phyloP scores from a whole-genome alignment of 805 yeast species.

The Martiniozyma abietophila region DNA sequence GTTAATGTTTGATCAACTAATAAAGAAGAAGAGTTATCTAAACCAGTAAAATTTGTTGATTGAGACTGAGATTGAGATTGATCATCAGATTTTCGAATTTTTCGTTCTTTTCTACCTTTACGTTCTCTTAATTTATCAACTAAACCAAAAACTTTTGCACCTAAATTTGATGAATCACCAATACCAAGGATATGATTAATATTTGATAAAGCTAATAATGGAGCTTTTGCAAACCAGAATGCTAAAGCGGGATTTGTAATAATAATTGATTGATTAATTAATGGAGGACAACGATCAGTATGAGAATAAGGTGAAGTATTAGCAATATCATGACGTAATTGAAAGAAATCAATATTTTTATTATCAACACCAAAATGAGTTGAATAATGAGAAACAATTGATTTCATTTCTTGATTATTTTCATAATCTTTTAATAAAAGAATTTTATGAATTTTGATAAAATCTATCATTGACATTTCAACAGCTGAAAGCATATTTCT shows the following conservation, averaged over 20 bases:
- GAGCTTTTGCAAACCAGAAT: slow-evolving; percentile 70
- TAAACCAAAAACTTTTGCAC: slow-evolving; percentile 62
- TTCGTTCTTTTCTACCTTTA: slow-evolving; percentile 61
- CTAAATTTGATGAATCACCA: slow-evolving; percentile 68
- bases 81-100: slow-evolving; percentile 39
- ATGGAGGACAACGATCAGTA: too few relatives aligned
- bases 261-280: slow-evolving; percentile 32
- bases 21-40: background rate
- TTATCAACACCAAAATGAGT: slow-evolving; percentile 60
- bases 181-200: slow-evolving; percentile 68
- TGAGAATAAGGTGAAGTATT: slow-evolving; percentile 23
- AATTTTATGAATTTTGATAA: slow-evolving; percentile 60
- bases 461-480: slow-evolving; percentile 52
- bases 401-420: slow-evolving; percentile 44
- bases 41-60: too few relatives aligned
- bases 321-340: slow-evolving; percentile 31
- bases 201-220: slow-evolving; percentile 68
- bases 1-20: too few relatives aligned
- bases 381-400: slow-evolving; percentile 55
- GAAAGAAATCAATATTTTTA: slow-evolving; percentile 54
- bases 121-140: slow-evolving; percentile 66
- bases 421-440: slow-evolving; percentile 50
- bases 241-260: slow-evolving; percentile 22
- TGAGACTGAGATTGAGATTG: too few relatives aligned
- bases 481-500: slow-evolving; percentile 48